phyloP scores from a whole-genome alignment of 2,329 filamentous ascomycete species.

The Lecanicillium sp. region DNA sequence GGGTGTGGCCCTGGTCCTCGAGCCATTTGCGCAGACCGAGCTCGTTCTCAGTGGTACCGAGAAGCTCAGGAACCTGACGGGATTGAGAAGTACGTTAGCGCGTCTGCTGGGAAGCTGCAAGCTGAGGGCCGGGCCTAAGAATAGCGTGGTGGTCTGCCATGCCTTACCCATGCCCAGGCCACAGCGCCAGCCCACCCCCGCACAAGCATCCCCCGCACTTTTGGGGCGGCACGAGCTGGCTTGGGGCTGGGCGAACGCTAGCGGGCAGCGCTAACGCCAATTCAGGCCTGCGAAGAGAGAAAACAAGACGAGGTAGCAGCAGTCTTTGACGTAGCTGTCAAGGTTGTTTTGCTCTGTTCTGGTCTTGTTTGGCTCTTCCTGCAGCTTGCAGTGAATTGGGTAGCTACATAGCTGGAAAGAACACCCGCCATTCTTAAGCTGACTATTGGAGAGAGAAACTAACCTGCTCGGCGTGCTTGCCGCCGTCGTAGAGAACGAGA shows the following conservation, averaged over 20 bases:
- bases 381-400: no score
- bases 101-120: not conserved
- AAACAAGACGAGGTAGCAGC: not conserved
- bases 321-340: not conserved
- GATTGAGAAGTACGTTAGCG: constrained; percentile 6
- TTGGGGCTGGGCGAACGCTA: not conserved
- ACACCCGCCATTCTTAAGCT: no score
- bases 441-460: constrained; percentile 25
- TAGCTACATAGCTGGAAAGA: not conserved
- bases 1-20: constrained; percentile 91
- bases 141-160: not conserved
- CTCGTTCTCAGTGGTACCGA: constrained; percentile 97
- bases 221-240: not conserved
- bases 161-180: no score
- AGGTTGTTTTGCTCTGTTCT: not conserved
- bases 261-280: not conserved
- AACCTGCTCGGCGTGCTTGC: constrained; percentile 81
- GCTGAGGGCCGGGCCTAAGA: not conserved
- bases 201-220: not conserved
- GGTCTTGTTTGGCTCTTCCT: no score
- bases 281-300: not conserved
- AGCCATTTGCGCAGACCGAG: constrained; percentile 96
- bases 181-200: not conserved
- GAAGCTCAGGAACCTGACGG: constrained; percentile 64
- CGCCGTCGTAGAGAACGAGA: constrained; percentile 87